phyloP scores from a whole-genome alignment of 2,329 filamentous ascomycete genomes.

The Eurotiales sp. region DNA sequence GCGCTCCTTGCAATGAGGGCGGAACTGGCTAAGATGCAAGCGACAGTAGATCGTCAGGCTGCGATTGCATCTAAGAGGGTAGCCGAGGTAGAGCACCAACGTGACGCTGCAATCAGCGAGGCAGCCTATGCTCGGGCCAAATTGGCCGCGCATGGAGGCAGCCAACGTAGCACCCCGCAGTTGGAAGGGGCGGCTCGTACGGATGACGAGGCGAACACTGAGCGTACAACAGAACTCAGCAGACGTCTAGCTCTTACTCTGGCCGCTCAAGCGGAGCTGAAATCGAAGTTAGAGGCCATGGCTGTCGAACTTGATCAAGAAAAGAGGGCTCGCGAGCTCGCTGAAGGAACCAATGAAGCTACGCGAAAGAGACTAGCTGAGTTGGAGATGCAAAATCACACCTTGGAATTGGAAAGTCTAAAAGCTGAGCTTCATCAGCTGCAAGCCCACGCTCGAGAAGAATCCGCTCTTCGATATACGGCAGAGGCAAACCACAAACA shows the following conservation, averaged over 20 bases:
- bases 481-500: constrained; percentile 70
- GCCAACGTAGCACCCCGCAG: constrained; percentile 56
- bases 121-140: constrained; percentile 94
- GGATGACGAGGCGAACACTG: constrained; percentile 55
- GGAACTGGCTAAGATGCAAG: constrained; percentile 85
- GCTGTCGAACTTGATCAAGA: constrained; percentile 74
- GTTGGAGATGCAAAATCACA: constrained; percentile 77
- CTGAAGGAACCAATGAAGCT: constrained; percentile 81
- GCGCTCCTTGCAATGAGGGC: constrained; percentile 86
- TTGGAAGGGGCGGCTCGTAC: constrained; percentile 50
- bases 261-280: constrained; percentile 74
- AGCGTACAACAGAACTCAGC: constrained; percentile 70
- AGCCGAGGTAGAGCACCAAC: constrained; percentile 89
- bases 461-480: constrained; percentile 72
- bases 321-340: constrained; percentile 72
- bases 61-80: constrained; percentile 81
- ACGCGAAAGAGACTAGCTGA: constrained; percentile 80
- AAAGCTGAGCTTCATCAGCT: constrained; percentile 79
- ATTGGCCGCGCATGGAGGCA: constrained; percentile 75
- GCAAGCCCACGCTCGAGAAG: constrained; percentile 74
- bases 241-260: constrained; percentile 79
- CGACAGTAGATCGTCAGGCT: constrained; percentile 83
- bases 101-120: constrained; percentile 90
- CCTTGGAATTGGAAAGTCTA: constrained; percentile 78
- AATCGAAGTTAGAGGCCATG: constrained; percentile 67